phyloP scores from a whole-genome alignment of 2,329 filamentous ascomycete genomes.

The Pyricularia grisea region DNA sequence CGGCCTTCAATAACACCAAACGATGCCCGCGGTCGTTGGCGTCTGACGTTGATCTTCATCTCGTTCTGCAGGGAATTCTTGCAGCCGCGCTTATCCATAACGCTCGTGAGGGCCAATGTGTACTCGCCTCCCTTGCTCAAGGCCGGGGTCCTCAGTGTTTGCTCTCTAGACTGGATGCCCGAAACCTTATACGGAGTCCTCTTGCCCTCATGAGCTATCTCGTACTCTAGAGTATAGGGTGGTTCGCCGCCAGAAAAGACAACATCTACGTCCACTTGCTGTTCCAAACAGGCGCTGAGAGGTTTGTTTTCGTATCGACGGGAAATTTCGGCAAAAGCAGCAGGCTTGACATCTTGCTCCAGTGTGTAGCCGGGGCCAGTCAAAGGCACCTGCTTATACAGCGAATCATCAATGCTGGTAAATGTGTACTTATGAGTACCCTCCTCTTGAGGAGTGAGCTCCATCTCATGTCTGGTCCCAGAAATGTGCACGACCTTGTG shows the following conservation, averaged over 20 bases:
- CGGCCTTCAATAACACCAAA: conserved; percentile 84
- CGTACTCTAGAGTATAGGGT: conserved; percentile 87
- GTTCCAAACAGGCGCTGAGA: conserved; percentile 71
- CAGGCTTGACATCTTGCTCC: conserved; percentile 88
- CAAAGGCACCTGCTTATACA: conserved; percentile 63
- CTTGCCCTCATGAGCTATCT: conserved; percentile 82
- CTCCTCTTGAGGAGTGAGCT: conserved; percentile 71
- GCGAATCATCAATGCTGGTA: conserved; percentile 66
- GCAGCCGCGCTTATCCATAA: conserved; percentile 81
- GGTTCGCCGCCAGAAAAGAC: conserved; percentile 63
- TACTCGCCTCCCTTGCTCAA: conserved; percentile 83
- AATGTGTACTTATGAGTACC: conserved; percentile 86
- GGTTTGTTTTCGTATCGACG: conserved; percentile 32
- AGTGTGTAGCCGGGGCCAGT: conserved; percentile 53
- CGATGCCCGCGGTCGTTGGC: conserved; percentile 75
- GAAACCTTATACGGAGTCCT: conserved; percentile 59
- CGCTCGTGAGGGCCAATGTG: conserved; percentile 71
- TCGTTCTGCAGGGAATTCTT: conserved; percentile 80
- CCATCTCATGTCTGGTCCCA: conserved; percentile 74
- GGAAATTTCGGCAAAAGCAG: conserved; percentile 68
- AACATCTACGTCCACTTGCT: conserved; percentile 67
- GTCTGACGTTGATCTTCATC: conserved; percentile 74
- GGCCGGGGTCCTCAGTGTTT: conserved; percentile 65
- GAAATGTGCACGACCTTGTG: conserved; percentile 48
- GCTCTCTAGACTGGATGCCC: conserved; percentile 51